Evolutionary conservation across 495 filamentous ascomycete species (phyloP).

Genomic region (Trichocladium antarcticum): DNA sequence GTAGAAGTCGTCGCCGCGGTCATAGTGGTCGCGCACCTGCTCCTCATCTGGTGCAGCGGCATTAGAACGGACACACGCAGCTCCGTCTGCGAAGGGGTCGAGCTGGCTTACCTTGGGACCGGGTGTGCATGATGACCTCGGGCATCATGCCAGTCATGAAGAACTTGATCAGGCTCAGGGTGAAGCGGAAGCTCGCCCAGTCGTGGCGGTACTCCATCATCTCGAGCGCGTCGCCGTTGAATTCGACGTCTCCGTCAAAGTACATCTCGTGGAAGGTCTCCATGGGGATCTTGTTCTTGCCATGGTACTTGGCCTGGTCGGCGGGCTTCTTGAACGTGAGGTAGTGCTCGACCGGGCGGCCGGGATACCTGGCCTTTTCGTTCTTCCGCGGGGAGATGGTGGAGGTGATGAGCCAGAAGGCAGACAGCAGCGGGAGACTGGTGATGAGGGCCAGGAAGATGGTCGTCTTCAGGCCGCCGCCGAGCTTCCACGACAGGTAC

Average conservation of each 20-base stretch:
- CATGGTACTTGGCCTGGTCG: conserved; percentile 61
- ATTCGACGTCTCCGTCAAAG: conserved; percentile 73
- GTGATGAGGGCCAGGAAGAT: conserved; percentile 59
- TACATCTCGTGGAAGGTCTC: conserved; percentile 86
- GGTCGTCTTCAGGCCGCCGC: conserved; percentile 59
- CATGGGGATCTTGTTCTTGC: conserved; percentile 71
- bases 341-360: conserved; percentile 73
- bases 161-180: conserved; percentile 46
- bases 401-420: conserved; percentile 61
- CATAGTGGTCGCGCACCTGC: conserved; percentile 79
- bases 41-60: conserved; percentile 52
- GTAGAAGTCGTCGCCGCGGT: conserved; percentile 82
- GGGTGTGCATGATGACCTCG: conserved; percentile 69
- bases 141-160: conserved; percentile 48
- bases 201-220: conserved; percentile 76
- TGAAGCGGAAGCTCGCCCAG: conserved; percentile 78
- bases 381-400: conserved; percentile 60
- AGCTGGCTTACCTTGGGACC: conserved; percentile 50
- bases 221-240: conserved; percentile 74
- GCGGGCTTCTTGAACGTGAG: conserved; percentile 68
- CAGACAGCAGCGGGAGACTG: conserved; percentile 54
- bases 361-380: conserved; percentile 64
- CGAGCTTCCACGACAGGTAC: conserved; percentile 56
- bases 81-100: neutral
- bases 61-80: conserved; percentile 17